Base-by-base conservation (phyloP, 352 stramenopile genomes). In the Globisporangium apiculatum region DNA sequence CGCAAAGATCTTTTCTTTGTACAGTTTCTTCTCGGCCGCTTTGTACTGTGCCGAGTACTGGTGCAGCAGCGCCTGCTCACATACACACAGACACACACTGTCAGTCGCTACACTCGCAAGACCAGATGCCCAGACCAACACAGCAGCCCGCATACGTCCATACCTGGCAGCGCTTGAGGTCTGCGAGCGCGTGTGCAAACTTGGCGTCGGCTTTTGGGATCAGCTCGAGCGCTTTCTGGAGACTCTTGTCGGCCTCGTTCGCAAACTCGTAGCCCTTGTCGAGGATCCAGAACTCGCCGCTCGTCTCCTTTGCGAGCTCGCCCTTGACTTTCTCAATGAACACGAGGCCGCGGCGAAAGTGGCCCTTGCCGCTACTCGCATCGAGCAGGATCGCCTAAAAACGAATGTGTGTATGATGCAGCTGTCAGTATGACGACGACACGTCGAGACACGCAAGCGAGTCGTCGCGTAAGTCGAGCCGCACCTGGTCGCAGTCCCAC, bases 1-100 rank as follows among this genome's bases (percentile, higher is more conserved):
- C 43, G 90, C 81, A 56, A 94, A 92, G 56, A 94, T 94, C 65
- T 92, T 91, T 51, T 94, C 84, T 55, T 90, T 91, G 73, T 92
- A 92, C 57, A 94, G 60, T 65, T 88, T 92, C 65, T 92, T 94
- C 67, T 94, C 82, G 35, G 86, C 76, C 69, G 92, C 76, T 60
- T 90, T 90, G 71, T 94, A 94, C 42, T 85, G 86, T 15, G 67
- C 61, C 1, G 73, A 70, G 52, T 78, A 87, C 54, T 87, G 74
- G 40, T 65, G 60, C 53, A 94, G 56, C 49, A 81, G n/a, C 17
- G 70, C 68, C 67, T 87, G 31, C 31, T 46, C 11, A 38, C 1
- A 24, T 61, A 31, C 24, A 31, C 24, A 31, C 24, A 3, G 0
- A 37, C 48, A 18, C 5, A 52, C 9, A 41, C 55, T 31, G 31